Conservation (phyloP, 2,329 filamentous ascomycete genomes). For the Ceratocystis colombiana region DNA sequence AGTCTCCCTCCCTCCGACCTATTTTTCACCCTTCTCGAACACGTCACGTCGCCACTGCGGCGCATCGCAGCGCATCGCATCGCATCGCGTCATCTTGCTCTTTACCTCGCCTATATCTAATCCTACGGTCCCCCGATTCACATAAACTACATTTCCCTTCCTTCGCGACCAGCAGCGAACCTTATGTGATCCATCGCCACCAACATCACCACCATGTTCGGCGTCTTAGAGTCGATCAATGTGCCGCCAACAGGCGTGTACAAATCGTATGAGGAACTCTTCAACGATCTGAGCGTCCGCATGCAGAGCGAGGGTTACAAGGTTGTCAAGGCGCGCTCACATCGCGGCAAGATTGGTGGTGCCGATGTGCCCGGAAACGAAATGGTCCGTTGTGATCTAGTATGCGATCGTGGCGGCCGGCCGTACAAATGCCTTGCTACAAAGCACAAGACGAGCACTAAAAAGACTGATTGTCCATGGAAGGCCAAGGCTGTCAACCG, state of each 20-base stretch:
- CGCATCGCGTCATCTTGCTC: slow-evolving; percentile 10
- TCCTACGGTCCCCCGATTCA: background rate
- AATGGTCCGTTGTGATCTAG: slow-evolving; percentile 38
- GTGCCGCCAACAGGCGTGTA: slow-evolving; percentile 35
- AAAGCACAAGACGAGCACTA: slow-evolving; percentile 39
- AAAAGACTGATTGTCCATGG: slow-evolving; percentile 40
- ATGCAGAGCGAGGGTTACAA: slow-evolving; percentile 40
- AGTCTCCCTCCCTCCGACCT: background rate
- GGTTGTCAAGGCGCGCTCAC: slow-evolving; percentile 38
- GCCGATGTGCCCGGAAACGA: slow-evolving; percentile 37
- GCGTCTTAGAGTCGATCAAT: slow-evolving; percentile 36
- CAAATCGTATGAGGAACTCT: slow-evolving; percentile 37
- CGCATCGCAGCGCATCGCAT: slow-evolving; percentile 4
- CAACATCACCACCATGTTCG: slow-evolving; percentile 35
- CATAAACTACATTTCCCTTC: background rate
- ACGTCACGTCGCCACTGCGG: slow-evolving; percentile 13
- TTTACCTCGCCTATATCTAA: background rate
- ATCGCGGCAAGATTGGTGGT: slow-evolving; percentile 36
- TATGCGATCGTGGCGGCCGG: slow-evolving; percentile 39
- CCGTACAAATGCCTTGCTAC: slow-evolving; percentile 39
- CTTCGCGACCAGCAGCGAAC: slow-evolving; percentile 1
- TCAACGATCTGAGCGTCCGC: slow-evolving; percentile 35
- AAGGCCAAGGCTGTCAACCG: slow-evolving; percentile 39
- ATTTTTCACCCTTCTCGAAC: slow-evolving; percentile 1
- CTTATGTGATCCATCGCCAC: slow-evolving; percentile 14